These are phyloP conservation scores for Gonapodya sp. DNA, from an alignment of 192 early-diverging fungal species.

Conservation along the genomic window DNA sequence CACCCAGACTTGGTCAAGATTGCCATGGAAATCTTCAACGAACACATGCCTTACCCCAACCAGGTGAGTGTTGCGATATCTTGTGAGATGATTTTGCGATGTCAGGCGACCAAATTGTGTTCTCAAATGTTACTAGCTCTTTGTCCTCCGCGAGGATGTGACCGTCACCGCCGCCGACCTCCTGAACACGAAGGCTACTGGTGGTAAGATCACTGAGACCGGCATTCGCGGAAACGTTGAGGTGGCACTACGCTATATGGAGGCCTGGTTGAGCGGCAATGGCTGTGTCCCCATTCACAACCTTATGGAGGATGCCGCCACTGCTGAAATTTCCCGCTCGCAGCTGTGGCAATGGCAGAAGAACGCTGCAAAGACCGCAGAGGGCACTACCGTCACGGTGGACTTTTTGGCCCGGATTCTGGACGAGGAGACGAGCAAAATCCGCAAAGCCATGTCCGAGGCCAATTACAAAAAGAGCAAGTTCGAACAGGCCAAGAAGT, in stretches of 20 bases:
- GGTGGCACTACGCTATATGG: conserved; percentile 87
- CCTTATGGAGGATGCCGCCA: conserved; percentile 98
- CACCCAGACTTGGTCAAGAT: conserved; percentile 92
- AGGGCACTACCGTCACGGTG: conserved; percentile 72
- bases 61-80: conserved; percentile 30
- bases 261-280: conserved; percentile 86
- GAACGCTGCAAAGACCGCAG: conserved; percentile 69
- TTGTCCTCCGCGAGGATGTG: conserved; percentile 84
- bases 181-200: conserved; percentile 53
- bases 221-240: conserved; percentile 89
- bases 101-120: too few species aligned
- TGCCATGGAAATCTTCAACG: conserved; percentile 81
- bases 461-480: conserved; percentile 57
- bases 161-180: conserved; percentile 71
- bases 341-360: conserved; percentile 98
- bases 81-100: too few species aligned
- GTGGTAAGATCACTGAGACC: conserved; percentile 66
- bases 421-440: conserved; percentile 73
- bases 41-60: conserved; percentile 94
- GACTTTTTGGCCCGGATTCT: conserved; percentile 68
- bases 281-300: conserved; percentile 98
- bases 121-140: conserved; percentile 47
- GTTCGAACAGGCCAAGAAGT: conserved; percentile 56
- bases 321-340: conserved; percentile 92
- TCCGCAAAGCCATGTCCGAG: conserved; percentile 40